These are phyloP conservation scores for Phlebiopsis flavidoalba DNA, from an alignment of 768 basidiomycete genomes.

Conservation along the genomic window DNA sequence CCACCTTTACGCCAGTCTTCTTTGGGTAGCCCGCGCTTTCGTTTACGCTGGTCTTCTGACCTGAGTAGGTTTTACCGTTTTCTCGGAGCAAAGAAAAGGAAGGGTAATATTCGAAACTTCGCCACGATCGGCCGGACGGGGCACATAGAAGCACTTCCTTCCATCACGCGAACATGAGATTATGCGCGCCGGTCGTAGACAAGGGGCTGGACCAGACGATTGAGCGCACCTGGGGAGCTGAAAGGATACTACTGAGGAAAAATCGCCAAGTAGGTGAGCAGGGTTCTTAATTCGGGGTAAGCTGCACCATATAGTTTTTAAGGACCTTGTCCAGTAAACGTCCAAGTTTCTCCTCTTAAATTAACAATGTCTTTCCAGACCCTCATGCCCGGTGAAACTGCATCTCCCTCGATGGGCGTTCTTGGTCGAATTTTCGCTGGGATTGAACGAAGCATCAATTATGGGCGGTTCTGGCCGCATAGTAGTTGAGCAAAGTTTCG, in stretches of 20 bases:
- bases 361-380: conserved; percentile 36
- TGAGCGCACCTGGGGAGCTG: conserved; percentile 37
- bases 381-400: conserved; percentile 36
- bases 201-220: conserved; percentile 47
- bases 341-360: conserved; percentile 42
- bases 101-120: too few species aligned
- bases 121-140: conserved; percentile 54
- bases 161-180: conserved; percentile 80
- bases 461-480: conserved; percentile 25
- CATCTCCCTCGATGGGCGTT: conserved; percentile 14
- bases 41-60: conserved; percentile 13
- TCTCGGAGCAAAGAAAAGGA: too few species aligned
- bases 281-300: too few species aligned
- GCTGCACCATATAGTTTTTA: too few species aligned
- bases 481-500: conserved; percentile 19
- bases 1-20: conserved; percentile 60
- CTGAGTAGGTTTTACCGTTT: conserved; percentile 4
- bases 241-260: conserved; percentile 72
- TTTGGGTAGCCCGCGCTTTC: conserved; percentile 19
- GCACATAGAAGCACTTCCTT: conserved; percentile 64
- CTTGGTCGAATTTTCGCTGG: conserved; percentile 5
- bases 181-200: conserved; percentile 78
- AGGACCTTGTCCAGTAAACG: conserved; percentile 38
- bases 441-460: conserved; percentile 29
- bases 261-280: too few species aligned